Conservation (phyloP, 192 early-diverging fungal species). For the Backusella liffmaniae region DNA sequence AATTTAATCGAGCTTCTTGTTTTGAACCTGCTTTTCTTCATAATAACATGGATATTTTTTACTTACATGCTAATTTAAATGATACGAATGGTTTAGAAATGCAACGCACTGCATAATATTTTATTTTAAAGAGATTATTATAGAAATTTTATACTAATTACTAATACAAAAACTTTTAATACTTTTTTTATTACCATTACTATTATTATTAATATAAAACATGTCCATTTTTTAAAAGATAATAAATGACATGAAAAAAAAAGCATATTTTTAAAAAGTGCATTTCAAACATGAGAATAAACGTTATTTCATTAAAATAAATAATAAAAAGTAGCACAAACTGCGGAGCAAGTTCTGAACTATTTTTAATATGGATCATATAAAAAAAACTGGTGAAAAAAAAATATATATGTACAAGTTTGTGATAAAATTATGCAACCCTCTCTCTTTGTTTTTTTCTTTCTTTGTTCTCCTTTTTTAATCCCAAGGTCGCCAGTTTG, state of each 20-base stretch:
- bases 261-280: background rate
- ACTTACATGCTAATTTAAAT: background rate
- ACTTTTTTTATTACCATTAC: background rate
- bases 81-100: background rate
- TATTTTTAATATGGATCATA: background rate
- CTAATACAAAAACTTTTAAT: background rate
- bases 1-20: background rate
- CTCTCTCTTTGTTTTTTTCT: background rate
- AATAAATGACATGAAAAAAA: background rate
- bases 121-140: background rate
- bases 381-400: background rate
- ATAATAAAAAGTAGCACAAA: background rate
- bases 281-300: background rate
- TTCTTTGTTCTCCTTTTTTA: constrained; percentile 3
- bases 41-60: background rate
- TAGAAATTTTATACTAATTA: background rate
- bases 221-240: background rate
- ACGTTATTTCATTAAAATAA: background rate
- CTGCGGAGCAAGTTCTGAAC: background rate
- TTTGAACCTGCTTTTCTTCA: background rate
- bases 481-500: constrained; percentile 16
- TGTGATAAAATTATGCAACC: background rate
- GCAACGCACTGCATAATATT: background rate
- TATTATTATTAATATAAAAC: background rate
- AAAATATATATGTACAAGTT: constrained; percentile 3